Conservation (phyloP, 1,284 basidiomycete genomes). For the Apiotrichum siamense region DNA sequence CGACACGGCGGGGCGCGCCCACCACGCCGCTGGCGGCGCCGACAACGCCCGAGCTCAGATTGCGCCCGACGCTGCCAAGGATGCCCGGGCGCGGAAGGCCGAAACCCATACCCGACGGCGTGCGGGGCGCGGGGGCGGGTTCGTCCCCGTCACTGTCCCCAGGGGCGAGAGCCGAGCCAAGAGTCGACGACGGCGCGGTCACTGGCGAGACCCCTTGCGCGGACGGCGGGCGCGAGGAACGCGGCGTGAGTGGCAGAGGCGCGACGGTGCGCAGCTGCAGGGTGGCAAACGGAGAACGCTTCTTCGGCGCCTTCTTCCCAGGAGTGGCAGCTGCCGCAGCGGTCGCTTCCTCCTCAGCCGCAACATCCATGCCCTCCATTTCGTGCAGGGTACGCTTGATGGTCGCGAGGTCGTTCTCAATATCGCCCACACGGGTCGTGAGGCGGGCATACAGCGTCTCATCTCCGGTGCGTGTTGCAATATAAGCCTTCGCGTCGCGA, state of each 20-base stretch:
- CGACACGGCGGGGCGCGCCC: conserved; percentile 25
- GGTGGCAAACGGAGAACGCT: conserved; percentile 14
- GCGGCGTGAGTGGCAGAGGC: not conserved
- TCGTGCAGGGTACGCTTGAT: conserved; percentile 41
- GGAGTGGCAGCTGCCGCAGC: not conserved
- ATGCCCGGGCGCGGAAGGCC: not conserved
- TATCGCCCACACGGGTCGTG: conserved; percentile 60
- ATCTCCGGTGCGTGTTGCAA: conserved; percentile 49
- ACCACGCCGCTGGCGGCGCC: conserved; percentile 28
- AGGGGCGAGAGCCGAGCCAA: not conserved
- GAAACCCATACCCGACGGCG: not conserved
- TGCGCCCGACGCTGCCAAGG: conserved; percentile 25
- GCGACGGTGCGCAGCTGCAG: conserved; percentile 19
- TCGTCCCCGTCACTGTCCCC: conserved; percentile 6
- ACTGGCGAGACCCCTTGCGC: not conserved
- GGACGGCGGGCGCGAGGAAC: no score
- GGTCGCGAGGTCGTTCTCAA: conserved; percentile 71
- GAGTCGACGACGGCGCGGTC: not conserved
- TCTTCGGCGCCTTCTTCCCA: not conserved
- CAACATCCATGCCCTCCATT: conserved; percentile 32
- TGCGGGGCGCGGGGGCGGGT: not conserved
- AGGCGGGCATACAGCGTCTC: conserved; percentile 52
- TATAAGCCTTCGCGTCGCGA: conserved; percentile 57
- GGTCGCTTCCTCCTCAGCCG: not conserved
- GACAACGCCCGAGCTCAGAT: conserved; percentile 30